A percentile compares a stretch with the other conserved stretches of the same genome.
Evolutionary conservation across 1,284 basidiomycete genomes (phyloP).

Genomic region (Ustilago crameri): DNA sequence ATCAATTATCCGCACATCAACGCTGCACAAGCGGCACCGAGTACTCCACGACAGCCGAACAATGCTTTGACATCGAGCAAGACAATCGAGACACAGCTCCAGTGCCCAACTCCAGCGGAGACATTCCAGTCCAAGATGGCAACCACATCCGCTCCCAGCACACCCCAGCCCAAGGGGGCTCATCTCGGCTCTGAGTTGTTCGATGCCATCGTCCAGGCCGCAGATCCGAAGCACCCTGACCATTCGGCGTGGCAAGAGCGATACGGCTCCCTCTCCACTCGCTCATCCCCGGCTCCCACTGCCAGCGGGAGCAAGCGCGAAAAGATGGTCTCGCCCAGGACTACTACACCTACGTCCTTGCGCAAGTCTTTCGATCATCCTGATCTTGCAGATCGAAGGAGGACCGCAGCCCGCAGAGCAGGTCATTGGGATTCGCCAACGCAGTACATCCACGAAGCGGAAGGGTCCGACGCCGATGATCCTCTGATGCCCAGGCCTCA

Average conservation of each 20-base stretch:
- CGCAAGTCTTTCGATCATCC: slow-evolving; percentile 29
- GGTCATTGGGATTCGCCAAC: slow-evolving; percentile 7
- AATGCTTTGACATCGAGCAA: no score
- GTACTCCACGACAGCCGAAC: no score
- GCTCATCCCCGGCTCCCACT: slow-evolving; percentile 23
- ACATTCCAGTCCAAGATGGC: slow-evolving; percentile 1
- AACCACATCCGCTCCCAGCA: neutral
- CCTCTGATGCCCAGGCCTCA: neutral
- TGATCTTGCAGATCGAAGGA: slow-evolving; percentile 12
- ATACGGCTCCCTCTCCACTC: slow-evolving; percentile 26
- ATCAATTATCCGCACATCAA: no score
- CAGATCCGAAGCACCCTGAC: slow-evolving; percentile 40
- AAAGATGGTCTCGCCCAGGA: slow-evolving; percentile 4
- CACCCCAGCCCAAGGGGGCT: slow-evolving; percentile 10
- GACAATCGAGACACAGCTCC: neutral
- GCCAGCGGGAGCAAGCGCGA: slow-evolving; percentile 25
- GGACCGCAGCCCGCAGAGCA: slow-evolving; percentile 18
- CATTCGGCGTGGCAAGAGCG: slow-evolving; percentile 37
- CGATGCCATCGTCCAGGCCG: slow-evolving; percentile 45
- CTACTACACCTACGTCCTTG: slow-evolving; percentile 1
- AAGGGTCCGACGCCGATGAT: slow-evolving; percentile 38
- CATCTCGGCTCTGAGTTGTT: slow-evolving; percentile 35
- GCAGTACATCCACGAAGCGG: slow-evolving; percentile 7
- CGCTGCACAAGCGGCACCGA: no score
- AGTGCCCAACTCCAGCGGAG: neutral